Evolutionary conservation across 257 asterid species (phyloP).

Genomic region (Capsicum rhomboideum): DNA sequence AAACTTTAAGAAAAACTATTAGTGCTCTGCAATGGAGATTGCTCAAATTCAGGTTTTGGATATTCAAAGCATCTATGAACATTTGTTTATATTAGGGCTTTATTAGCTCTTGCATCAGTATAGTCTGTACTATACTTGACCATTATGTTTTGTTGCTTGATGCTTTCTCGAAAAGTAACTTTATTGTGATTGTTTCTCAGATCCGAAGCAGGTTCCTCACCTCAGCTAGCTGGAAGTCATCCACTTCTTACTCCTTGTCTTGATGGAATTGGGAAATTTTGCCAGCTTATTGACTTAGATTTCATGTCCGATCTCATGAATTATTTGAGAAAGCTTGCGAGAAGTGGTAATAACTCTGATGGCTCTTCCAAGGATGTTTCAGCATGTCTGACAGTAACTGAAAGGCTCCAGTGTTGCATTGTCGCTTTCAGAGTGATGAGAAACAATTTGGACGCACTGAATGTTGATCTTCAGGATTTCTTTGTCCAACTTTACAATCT

Average conservation of each 20-base stretch:
- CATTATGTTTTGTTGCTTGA: background rate
- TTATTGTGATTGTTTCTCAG: slow-evolving; percentile 25
- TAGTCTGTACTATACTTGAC: too few relatives aligned
- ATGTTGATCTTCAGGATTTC: slow-evolving; percentile 86
- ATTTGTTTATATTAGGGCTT: too few relatives aligned
- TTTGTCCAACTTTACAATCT: slow-evolving; percentile 75
- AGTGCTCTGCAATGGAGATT: too few relatives aligned
- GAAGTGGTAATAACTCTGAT: slow-evolving; percentile 32
- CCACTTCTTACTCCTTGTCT: slow-evolving; percentile 88
- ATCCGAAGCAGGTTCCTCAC: slow-evolving; percentile 31
- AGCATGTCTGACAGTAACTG: slow-evolving; percentile 56
- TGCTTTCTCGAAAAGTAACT: background rate
- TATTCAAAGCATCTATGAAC: too few relatives aligned
- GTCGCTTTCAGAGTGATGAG: slow-evolving; percentile 90
- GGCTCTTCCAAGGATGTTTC: slow-evolving; percentile 34
- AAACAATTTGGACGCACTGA: slow-evolving; percentile 87
- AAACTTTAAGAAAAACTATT: too few relatives aligned
- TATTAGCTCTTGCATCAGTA: too few relatives aligned
- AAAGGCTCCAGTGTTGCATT: slow-evolving; percentile 85
- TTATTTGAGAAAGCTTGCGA: slow-evolving; percentile 72
- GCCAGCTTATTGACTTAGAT: slow-evolving; percentile 87
- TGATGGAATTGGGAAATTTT: slow-evolving; percentile 80
- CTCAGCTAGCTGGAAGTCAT: slow-evolving; percentile 40
- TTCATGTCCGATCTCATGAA: slow-evolving; percentile 93
- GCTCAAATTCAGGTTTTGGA: too few relatives aligned